These are phyloP conservation scores for Dictyostelium citrinum DNA, from an alignment of 78 protist species.

Conservation along the genomic window DNA sequence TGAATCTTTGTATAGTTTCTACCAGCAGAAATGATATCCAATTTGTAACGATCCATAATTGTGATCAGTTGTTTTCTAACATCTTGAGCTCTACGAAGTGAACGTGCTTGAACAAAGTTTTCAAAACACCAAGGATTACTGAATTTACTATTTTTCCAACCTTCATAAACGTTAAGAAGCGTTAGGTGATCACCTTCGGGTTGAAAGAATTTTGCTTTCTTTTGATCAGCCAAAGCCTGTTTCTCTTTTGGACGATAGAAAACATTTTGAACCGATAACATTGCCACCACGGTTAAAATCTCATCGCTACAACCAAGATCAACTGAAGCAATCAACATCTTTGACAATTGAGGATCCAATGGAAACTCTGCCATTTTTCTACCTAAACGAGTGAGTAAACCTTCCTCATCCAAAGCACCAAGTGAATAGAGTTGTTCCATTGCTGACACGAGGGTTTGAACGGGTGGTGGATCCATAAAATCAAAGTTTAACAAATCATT, in stretches of 20 bases:
- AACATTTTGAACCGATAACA: slow-evolving; percentile 94
- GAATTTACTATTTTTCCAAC: slow-evolving; percentile 94
- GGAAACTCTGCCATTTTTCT: slow-evolving; percentile 99
- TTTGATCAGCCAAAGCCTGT: slow-evolving; percentile 97
- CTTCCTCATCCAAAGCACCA: slow-evolving; percentile 98
- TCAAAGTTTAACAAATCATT: slow-evolving; percentile 96
- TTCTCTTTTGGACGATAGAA: slow-evolving; percentile 98
- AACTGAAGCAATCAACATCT: slow-evolving; percentile 93
- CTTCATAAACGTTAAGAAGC: slow-evolving; percentile 94
- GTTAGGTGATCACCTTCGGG: slow-evolving; percentile 99
- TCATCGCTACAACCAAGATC: slow-evolving; percentile 98
- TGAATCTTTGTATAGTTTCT: slow-evolving; percentile 86
- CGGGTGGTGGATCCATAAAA: slow-evolving; percentile 99
- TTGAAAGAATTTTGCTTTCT: slow-evolving; percentile 93
- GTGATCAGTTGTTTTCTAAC: slow-evolving; percentile 96
- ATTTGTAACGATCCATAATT: slow-evolving; percentile 95
- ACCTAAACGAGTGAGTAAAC: slow-evolving; percentile 97
- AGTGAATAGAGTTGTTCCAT: slow-evolving; percentile 91
- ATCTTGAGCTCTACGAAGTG: slow-evolving; percentile 96
- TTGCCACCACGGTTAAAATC: slow-evolving; percentile 96
- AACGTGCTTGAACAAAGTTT: slow-evolving; percentile 96
- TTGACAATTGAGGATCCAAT: slow-evolving; percentile 96
- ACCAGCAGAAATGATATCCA: slow-evolving; percentile 91
- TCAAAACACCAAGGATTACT: slow-evolving; percentile 96
- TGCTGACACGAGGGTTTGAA: slow-evolving; percentile 91